phyloP scores from a whole-genome alignment of 257 asterid species.

The Fraxinus anomala region DNA sequence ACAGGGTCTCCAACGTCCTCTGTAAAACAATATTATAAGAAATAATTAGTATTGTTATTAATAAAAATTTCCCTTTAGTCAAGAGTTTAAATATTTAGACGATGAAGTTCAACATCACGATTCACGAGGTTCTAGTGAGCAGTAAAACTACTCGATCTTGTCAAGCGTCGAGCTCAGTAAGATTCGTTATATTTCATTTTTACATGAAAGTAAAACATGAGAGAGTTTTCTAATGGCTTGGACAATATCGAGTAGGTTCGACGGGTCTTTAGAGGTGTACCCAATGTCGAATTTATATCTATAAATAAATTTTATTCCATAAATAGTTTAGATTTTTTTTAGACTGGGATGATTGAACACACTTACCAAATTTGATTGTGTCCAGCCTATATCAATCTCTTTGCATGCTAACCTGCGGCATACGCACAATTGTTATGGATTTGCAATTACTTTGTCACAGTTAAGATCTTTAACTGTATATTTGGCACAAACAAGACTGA shows the following conservation, averaged over 20 bases:
- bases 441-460: background rate
- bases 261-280: background rate
- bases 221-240: background rate
- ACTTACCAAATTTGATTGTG: slow-evolving; percentile 66
- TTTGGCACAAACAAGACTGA: background rate
- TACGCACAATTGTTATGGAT: background rate
- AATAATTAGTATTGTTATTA: background rate
- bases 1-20: slow-evolving; percentile 74
- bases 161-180: background rate
- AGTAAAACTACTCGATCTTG: background rate
- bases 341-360: background rate
- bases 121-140: background rate
- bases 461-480: background rate
- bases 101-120: background rate
- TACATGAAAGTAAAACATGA: background rate
- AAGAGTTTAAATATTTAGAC: background rate
- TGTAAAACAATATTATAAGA: slow-evolving; percentile 26
- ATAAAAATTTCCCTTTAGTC: background rate
- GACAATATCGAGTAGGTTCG: background rate
- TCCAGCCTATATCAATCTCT: slow-evolving; percentile 83
- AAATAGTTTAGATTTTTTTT: background rate
- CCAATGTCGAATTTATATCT: background rate
- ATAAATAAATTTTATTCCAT: background rate
- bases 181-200: too few species aligned
- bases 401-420: slow-evolving; percentile 83